These are phyloP conservation scores for Lachnellula willkommii DNA, from an alignment of 2,329 filamentous ascomycete species.

Conservation along the genomic window DNA sequence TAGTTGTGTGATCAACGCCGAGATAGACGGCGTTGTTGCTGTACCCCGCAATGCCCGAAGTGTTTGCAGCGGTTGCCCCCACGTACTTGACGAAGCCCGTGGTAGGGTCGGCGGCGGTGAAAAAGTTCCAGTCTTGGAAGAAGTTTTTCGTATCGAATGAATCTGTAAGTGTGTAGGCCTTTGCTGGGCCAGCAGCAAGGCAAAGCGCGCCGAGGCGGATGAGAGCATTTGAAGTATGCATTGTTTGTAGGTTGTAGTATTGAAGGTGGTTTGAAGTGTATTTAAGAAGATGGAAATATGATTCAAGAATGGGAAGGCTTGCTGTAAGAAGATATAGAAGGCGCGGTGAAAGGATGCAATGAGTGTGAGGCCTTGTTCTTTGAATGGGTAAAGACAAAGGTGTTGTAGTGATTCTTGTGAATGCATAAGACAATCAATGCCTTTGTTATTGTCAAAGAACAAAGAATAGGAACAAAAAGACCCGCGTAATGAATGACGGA, in stretches of 20 bases:
- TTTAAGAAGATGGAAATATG: neutral
- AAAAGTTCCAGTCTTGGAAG: conserved; percentile 50
- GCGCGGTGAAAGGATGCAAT: neutral
- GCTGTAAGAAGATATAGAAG: neutral
- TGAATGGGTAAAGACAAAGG: neutral
- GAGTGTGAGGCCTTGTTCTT: neutral
- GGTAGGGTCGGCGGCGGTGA: conserved; percentile 60
- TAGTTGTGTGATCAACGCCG: conserved; percentile 60
- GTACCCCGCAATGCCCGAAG: conserved; percentile 41
- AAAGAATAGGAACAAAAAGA: conserved; percentile 9
- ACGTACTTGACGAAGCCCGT: conserved; percentile 69
- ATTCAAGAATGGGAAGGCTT: neutral
- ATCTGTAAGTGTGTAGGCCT: conserved; percentile 38
- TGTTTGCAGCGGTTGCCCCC: conserved; percentile 51
- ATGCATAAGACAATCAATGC: conserved; percentile 3
- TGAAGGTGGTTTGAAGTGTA: conserved; percentile 7
- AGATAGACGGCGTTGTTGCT: conserved; percentile 54
- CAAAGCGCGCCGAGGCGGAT: conserved; percentile 28
- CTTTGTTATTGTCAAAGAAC: conserved; percentile 14
- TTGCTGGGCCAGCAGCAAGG: conserved; percentile 22
- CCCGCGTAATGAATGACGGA: conserved; percentile 33
- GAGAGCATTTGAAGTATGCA: conserved; percentile 22
- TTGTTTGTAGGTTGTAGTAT: conserved; percentile 10
- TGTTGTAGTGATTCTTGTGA: neutral
- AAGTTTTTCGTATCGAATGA: conserved; percentile 41